Evolutionary conservation across 352 stramenopile species (phyloP).

Genomic region (Phytophthora chlamydospora): DNA sequence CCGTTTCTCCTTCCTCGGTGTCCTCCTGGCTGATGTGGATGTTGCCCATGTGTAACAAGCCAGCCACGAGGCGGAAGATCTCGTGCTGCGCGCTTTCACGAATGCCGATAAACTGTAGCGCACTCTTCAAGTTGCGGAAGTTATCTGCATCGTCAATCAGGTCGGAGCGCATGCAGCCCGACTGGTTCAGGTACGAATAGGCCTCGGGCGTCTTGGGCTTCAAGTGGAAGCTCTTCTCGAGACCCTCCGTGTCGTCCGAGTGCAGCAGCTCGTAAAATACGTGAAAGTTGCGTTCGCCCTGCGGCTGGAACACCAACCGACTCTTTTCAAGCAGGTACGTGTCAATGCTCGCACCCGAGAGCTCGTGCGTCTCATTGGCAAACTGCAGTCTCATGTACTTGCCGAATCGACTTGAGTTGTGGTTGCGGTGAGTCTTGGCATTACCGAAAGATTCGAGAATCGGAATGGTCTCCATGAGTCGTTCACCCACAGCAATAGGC

Average conservation of each 20-base stretch:
- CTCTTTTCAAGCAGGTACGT: conserved; percentile 88
- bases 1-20: conserved; percentile 75
- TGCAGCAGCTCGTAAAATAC: conserved; percentile 87
- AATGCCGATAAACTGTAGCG: conserved; percentile 80
- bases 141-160: conserved; percentile 75
- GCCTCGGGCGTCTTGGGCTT: conserved; percentile 60
- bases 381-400: conserved; percentile 93
- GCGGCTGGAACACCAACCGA: conserved; percentile 76
- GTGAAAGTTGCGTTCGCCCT: conserved; percentile 87
- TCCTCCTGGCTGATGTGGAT: conserved; percentile 75
- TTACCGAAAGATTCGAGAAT: conserved; percentile 93
- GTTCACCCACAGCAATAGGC: conserved; percentile 69
- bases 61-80: conserved; percentile 79
- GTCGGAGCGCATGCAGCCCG: conserved; percentile 73
- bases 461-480: conserved; percentile 90
- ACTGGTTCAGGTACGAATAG: conserved; percentile 81
- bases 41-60: conserved; percentile 82
- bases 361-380: conserved; percentile 68
- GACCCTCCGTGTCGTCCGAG: conserved; percentile 57
- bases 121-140: conserved; percentile 66
- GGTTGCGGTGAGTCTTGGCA: conserved; percentile 89
- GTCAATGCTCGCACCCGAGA: conserved; percentile 80
- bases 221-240: conserved; percentile 58
- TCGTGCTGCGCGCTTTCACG: conserved; percentile 63
- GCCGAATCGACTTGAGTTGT: conserved; percentile 92